Base-by-base conservation (phyloP, 768 basidiomycete genomes). In the Agaricus subrufescens region DNA sequence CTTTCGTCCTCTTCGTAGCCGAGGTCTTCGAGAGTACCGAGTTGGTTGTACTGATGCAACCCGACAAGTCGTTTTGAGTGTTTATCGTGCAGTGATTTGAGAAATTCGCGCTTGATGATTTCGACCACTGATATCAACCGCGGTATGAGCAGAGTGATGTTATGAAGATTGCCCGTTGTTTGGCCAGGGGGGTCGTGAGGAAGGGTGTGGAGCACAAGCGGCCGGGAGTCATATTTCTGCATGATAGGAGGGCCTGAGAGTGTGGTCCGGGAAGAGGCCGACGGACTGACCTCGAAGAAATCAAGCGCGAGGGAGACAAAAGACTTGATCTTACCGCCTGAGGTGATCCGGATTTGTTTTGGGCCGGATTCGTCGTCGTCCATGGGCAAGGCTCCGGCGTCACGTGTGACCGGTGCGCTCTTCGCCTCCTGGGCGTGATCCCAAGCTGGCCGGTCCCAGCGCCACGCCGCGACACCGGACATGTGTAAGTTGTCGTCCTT, bases 71-170 rank as follows among this genome's bases (percentile, higher is more conserved):
- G 72, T n/a, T 68, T 66, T 2, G 73, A 75, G 37, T 63, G 67
- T 11, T 70, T 77, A 19, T 67, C 60, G 42, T 77, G 77, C 5
- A 86, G 71, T 14, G 65, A 66, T 54, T 83, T 83, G 52, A 89
- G 58, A 64, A 84, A 92, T 65, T 92, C 88, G 27, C 92, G 81
- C 64, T 94, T 94, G 62, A 92, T 81, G 54, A 94, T 89, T 68
- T 95, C 92, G 0, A 84, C 85, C 3, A 91, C 87, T 0, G 86
- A 83, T 38, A 94, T 74, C 7, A 95, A 76, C 0, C 86, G 81
- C 0, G 89, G 83, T 4, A 83, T 76, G 7, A 72, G 66, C 0
- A 70, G 61, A 0, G 80, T 75, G 2, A 73, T 69, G 14, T 57
- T 40, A 6, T 53, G 62, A 25, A 47, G 30, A 34, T 27, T 50